Base-by-base conservation (phyloP, 805 yeast genomes). In the Zygosaccharomyces siamensis region DNA sequence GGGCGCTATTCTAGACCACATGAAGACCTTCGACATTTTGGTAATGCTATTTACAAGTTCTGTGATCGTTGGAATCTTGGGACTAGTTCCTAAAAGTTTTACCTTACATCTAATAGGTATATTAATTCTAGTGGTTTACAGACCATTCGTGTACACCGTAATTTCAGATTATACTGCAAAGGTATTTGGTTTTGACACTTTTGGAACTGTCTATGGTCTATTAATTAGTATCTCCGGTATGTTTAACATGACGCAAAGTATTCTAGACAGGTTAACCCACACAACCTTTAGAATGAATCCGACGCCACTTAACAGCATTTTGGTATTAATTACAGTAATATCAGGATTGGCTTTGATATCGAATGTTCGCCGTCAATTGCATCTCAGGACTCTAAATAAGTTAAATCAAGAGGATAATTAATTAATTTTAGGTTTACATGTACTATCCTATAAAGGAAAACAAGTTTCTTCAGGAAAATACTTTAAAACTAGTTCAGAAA, bases 121-220 rank as follows among this genome's bases (percentile, higher is more conserved):
- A 38, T 57, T 81, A 1, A 54, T 86, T 27, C 71, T 90, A 55
- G 97, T 89, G 8, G 72, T 86, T 1, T 89, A 86, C 68, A 77
- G 98, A 65, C 97, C 98, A 8, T 86, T 90, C 62, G 89, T 86
- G 62, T 92, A 90, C 68, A 90, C 98, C 1, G 87, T 95, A 1
- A 88, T 89, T 5, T 86, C 96, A 1, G 97, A 92, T 67, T 89
- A 83, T 65, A 79, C 89, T 60, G 95, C 96, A 26, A 90, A 90
- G 64, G 92, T 90, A 28, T 90, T 92, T 70, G 98, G 98, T 0
- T 89, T 86, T 67, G 83, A 81, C 47, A 89, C 95, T 1, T 90
- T 92, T 68, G 97, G 97, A 32, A 86, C 89, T 1, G 83, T 92
- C 5, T 92, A 92, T 62, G 98, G 98, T 0, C 69, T 90, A 16